Conservation (phyloP, 2,329 filamentous ascomycete species). For the Calonectria pseudoturangicola region DNA sequence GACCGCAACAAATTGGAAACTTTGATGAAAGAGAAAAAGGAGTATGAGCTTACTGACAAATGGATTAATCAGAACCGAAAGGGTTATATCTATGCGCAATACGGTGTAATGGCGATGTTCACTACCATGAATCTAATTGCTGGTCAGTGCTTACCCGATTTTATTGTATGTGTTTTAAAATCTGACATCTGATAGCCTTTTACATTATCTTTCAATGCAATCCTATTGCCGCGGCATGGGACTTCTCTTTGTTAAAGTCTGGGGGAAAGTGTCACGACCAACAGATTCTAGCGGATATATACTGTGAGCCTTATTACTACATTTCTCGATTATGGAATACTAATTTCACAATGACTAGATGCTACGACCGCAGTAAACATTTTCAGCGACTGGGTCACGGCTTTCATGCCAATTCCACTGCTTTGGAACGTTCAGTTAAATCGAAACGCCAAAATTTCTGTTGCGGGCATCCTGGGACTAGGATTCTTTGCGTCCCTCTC, state of each 20-base stretch:
- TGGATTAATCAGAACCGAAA: neutral
- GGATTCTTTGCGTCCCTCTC: conserved; percentile 2
- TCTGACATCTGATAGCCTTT: neutral
- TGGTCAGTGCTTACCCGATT: neutral
- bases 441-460: conserved; percentile 6
- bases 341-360: neutral
- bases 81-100: neutral
- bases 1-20: neutral
- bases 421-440: conserved; percentile 3
- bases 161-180: too few species aligned
- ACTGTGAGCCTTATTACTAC: neutral
- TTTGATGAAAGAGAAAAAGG: neutral
- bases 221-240: neutral
- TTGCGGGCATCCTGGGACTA: neutral
- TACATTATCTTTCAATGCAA: conserved; percentile 1
- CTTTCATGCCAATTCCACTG: neutral
- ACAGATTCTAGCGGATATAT: neutral
- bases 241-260: neutral
- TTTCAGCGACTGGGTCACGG: neutral
- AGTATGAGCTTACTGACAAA: too few species aligned
- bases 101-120: conserved; percentile 6
- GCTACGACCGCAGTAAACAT: neutral
- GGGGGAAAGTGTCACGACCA: neutral
- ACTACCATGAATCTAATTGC: neutral
- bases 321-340: neutral